Conservation (phyloP, 441 rosid genomes). For the Populus tomentosa region DNA sequence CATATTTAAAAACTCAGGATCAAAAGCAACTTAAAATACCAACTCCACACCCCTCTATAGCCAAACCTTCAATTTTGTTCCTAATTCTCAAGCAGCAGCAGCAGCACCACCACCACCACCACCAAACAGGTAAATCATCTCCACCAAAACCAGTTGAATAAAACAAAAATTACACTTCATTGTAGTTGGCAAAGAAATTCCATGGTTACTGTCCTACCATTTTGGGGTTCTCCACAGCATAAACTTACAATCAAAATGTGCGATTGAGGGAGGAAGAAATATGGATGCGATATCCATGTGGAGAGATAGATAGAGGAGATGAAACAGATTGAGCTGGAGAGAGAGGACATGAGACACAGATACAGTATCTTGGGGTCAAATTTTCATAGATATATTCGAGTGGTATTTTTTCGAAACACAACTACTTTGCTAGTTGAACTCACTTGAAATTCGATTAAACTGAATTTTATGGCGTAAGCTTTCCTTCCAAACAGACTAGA, state of each 20-base stretch:
- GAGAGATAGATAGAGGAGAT: neutral
- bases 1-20: neutral
- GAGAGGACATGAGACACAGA: neutral
- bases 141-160: neutral
- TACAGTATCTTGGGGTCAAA: neutral
- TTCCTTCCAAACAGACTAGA: neutral
- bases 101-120: neutral
- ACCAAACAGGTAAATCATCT: neutral
- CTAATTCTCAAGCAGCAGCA: too few relatives aligned
- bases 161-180: neutral
- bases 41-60: too few relatives aligned
- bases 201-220: neutral
- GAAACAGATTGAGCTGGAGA: neutral
- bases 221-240: neutral
- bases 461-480: too few relatives aligned
- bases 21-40: too few relatives aligned
- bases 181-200: neutral
- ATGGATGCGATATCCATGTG: neutral
- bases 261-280: neutral
- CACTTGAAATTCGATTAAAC: neutral
- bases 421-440: neutral
- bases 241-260: neutral
- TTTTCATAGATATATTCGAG: neutral
- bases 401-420: neutral
- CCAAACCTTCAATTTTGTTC: too few relatives aligned